Evolutionary conservation across 2,329 filamentous ascomycete species (phyloP), one percentile per base, ranked within the genome.

Genomic region (Colletotrichum sp.): DNA sequence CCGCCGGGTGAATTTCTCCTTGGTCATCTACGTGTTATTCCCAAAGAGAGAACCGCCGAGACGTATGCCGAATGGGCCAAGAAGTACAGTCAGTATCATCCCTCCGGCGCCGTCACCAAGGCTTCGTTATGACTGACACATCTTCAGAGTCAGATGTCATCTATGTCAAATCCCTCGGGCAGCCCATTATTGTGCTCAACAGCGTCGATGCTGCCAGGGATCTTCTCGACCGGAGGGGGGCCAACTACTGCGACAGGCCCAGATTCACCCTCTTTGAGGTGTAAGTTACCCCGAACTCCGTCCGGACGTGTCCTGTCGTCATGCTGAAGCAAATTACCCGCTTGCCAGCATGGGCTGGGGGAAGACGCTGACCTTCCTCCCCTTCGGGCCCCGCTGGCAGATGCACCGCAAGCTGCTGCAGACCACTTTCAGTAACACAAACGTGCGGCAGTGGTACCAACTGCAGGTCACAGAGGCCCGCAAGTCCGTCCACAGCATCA

Each of bases 21-120:
- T 39, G 87, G 87, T 6, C 85, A 84, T 63, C 67, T 79, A 5
- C 82, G 84, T 4, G 86, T 88, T 68, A 80, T 84, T 39, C 87
- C 72, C 52, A 72, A 68, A 44, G 71, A 78, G 34, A 65, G 62
- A 49, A 76, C 77, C 7, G 77, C 77, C 32, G 74, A 64, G 52
- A 72, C 69, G 18, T 78, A 78, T 60, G 68, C 75, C 8, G 57
- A 77, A 64, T 78, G 77, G 77, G 76, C 76, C 24, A 69, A 74
- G 36, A 63, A 75, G 95, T 81, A 94, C 95, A 83, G 93, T 95
- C 26, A 73, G 77, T 69, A 15, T 24, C n/a, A 30, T 32, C n/a
- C 39, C 32, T 18, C 12, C 13, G 44, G 9, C 49, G 24, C 15
- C 28, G 18, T 30, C 15, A 12, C 6, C 28, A 15, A 55, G 24